Conservation (phyloP, 164 flowering plant genomes). For the Aristolochia contorta region DNA sequence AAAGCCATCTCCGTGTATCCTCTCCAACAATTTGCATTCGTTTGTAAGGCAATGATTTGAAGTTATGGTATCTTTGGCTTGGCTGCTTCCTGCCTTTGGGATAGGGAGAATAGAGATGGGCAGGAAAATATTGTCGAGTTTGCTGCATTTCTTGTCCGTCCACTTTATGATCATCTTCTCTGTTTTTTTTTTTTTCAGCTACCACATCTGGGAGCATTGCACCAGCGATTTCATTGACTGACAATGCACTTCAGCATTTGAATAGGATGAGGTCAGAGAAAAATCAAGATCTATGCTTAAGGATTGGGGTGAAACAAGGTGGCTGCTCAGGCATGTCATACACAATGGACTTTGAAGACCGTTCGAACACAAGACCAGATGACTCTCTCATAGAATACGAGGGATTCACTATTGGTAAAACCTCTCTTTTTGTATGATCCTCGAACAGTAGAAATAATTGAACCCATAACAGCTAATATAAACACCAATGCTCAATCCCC, state of each 20-base stretch:
- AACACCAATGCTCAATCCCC: no score
- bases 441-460: background rate
- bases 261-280: conserved; percentile 76
- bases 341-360: conserved; percentile 88
- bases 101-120: background rate
- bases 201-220: conserved; percentile 49
- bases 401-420: conserved; percentile 81
- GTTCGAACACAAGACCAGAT: conserved; percentile 69
- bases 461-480: background rate
- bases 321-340: conserved; percentile 99
- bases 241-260: conserved; percentile 76
- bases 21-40: no score
- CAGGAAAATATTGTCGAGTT: background rate
- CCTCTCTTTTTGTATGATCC: background rate
- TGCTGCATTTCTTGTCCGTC: no score
- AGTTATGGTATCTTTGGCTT: background rate
- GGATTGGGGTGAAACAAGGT: conserved; percentile 96
- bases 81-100: background rate
- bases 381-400: conserved; percentile 78
- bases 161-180: no score
- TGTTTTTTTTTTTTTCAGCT: conserved; percentile 29
- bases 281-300: conserved; percentile 72
- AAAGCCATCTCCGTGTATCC: no score
- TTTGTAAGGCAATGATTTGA: no score
- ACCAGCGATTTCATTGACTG: conserved; percentile 78